Evolutionary conservation across 2,329 filamentous ascomycete genomes (phyloP).

Genomic region (Tolypocladium sp.): DNA sequence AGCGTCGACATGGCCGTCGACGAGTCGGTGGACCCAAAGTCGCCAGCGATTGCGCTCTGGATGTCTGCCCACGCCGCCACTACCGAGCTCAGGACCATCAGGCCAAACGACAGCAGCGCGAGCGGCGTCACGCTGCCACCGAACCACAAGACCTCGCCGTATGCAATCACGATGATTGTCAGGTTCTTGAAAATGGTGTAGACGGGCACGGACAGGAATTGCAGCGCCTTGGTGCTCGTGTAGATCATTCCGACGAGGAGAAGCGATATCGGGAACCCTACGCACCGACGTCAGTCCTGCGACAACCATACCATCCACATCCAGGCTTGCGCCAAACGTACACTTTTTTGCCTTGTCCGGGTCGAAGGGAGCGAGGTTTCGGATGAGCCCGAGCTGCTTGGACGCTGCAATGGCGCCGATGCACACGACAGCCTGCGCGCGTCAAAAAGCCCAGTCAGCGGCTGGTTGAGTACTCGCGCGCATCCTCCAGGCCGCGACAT

Average conservation of each 20-base stretch:
- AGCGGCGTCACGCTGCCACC: slow-evolving; percentile 83
- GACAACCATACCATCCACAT: not conserved
- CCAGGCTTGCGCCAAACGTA: slow-evolving; percentile 31
- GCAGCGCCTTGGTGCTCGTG: slow-evolving; percentile 88
- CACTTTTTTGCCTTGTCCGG: slow-evolving; percentile 85
- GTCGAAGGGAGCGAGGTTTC: slow-evolving; percentile 74
- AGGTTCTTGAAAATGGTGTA: slow-evolving; percentile 99
- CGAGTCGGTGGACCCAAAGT: slow-evolving; percentile 47
- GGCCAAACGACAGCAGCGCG: slow-evolving; percentile 83
- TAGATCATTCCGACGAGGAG: slow-evolving; percentile 99
- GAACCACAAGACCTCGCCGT: slow-evolving; percentile 97
- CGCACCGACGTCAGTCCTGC: not conserved
- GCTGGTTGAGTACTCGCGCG: not conserved
- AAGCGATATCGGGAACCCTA: slow-evolving; percentile 93
- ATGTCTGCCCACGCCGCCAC: slow-evolving; percentile 98
- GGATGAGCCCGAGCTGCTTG: slow-evolving; percentile 76
- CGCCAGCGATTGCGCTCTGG: slow-evolving; percentile 56
- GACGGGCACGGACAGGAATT: slow-evolving; percentile 93
- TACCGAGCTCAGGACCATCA: slow-evolving; percentile 93
- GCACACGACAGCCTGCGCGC: slow-evolving; percentile 71
- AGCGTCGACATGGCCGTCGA: slow-evolving; percentile 76
- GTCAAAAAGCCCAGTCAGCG: not conserved
- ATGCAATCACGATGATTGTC: slow-evolving; percentile 96
- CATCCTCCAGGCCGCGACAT: slow-evolving; percentile 20
- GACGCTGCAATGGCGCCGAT: slow-evolving; percentile 72